Evolutionary conservation across 495 filamentous ascomycete genomes (phyloP).

Genomic region (Penicillium angulare): DNA sequence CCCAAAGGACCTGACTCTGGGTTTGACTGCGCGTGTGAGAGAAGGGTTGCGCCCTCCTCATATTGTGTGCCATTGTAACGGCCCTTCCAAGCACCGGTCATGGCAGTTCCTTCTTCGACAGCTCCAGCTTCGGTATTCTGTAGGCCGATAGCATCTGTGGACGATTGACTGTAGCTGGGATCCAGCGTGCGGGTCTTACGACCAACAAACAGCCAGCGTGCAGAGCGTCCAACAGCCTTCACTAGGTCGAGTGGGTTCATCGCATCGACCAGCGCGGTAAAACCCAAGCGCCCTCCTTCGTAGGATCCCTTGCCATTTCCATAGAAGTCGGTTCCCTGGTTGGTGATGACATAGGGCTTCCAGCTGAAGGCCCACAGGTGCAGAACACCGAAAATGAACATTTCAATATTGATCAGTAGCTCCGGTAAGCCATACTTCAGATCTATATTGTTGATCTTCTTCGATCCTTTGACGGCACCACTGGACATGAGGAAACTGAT

Average conservation of each 20-base stretch:
- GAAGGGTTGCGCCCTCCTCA: constrained; percentile 42
- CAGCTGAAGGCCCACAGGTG: constrained; percentile 85
- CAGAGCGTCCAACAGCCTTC: constrained; percentile 72
- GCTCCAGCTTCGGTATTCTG: constrained; percentile 17
- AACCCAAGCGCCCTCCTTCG: constrained; percentile 61
- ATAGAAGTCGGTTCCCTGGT: constrained; percentile 41
- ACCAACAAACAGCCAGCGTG: constrained; percentile 79
- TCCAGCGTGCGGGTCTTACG: constrained; percentile 55
- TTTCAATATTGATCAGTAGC: constrained; percentile 80
- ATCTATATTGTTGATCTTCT: constrained; percentile 65
- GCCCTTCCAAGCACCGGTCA: constrained; percentile 19
- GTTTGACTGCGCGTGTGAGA: constrained; percentile 42
- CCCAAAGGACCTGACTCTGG: constrained; percentile 20
- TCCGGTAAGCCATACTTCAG: constrained; percentile 79
- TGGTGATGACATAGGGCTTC: constrained; percentile 56
- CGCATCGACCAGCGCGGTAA: constrained; percentile 64
- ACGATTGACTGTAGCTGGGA: constrained; percentile 42
- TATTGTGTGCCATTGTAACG: constrained; percentile 22
- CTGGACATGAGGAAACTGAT: constrained; percentile 68
- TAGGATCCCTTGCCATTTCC: constrained; percentile 52
- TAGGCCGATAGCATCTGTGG: constrained; percentile 33
- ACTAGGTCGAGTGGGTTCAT: constrained; percentile 84
- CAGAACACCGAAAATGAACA: constrained; percentile 76
- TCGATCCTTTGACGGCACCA: constrained; percentile 59
- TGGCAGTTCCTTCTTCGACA: constrained; percentile 11